Evolutionary conservation across 805 yeast species (phyloP), one percentile per base, ranked within the genome.

Genomic region (Metschnikowia lachancei): DNA sequence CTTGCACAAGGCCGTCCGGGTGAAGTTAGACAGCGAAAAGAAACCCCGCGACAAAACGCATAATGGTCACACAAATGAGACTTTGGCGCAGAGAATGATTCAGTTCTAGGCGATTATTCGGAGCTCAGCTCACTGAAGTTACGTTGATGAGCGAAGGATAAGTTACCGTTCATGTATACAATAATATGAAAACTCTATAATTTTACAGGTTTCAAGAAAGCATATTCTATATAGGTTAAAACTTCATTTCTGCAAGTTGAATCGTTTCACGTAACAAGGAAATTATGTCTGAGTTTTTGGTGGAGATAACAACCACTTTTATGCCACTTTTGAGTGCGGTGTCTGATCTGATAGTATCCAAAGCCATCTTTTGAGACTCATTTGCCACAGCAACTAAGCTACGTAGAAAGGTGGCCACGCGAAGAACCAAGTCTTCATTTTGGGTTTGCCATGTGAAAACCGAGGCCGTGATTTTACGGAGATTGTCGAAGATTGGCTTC

Each of bases 1-100:
- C 32, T 67, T 91, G 44, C 97, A 92, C 63, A 81, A 78, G 45
- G 74, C 75, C 8, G 79, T 86, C 26, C 75, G 71, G 41, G 78
- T 70, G 13, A 80, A 75, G 50, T 52, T 80, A 17, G 81, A 77
- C 14, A 74, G 71, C 38, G 81, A 77, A 43, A 67, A 65, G 22
- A 45, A 36, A 24, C 51, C 28, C 65, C 61, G 40, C 55, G 38
- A 5, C 10, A 40, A 58, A 38, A 51, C 54, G 24, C 68, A 63
- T 12, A 31, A 31, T 1, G 36, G 36, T 2, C 40, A 38, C 10
- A 45, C 43, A 19, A 28, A 39, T 9, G 56, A 50, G n/a, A 66
- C 72, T 2, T 57, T 72, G 45, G 75, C 74, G 6, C 75, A 70
- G 52, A 55, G 73, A 36, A 55, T 67, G 49, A 63, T 70, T 19